Percentiles rank a stretch among this genome's conserved stretches.
phyloP scores from a whole-genome alignment of 108 stramenopile genomes.

The Bacterosira constricta region DNA sequence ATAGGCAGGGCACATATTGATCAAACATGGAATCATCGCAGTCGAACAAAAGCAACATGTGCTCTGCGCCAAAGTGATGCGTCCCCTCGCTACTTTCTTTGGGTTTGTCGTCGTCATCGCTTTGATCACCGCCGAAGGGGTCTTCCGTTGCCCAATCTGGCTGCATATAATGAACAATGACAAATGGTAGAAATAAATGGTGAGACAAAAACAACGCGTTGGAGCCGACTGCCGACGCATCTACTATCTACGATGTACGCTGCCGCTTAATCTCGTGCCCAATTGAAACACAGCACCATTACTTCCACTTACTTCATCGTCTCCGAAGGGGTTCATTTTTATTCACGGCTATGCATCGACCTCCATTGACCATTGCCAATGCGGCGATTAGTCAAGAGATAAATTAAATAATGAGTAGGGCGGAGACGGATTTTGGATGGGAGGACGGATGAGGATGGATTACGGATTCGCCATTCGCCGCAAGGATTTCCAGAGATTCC shows the following conservation, averaged over 20 bases:
- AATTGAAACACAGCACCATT: not conserved
- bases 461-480: too few relatives aligned
- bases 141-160: slow-evolving; percentile 46
- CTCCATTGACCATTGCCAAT: too few relatives aligned
- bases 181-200: not conserved
- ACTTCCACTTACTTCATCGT: slow-evolving; percentile 19
- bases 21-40: slow-evolving; percentile 68
- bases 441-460: too few relatives aligned
- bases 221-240: not conserved
- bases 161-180: slow-evolving; percentile 2
- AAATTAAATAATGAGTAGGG: too few relatives aligned
- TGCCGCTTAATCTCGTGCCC: not conserved
- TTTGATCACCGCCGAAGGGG: slow-evolving; percentile 10
- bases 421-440: too few relatives aligned
- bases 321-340: slow-evolving; percentile 7
- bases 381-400: too few relatives aligned
- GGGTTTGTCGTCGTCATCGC: slow-evolving; percentile 12
- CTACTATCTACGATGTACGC: not conserved
- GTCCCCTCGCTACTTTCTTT: not conserved
- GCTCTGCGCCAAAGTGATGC: slow-evolving; percentile 52
- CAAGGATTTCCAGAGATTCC: too few relatives aligned
- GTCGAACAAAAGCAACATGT: slow-evolving; percentile 65
- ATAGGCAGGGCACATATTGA: slow-evolving; percentile 18
- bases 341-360: too few relatives aligned
- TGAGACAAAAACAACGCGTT: not conserved